Conservation (phyloP, 129 eudicot genomes). For the Glebionis coronaria region DNA sequence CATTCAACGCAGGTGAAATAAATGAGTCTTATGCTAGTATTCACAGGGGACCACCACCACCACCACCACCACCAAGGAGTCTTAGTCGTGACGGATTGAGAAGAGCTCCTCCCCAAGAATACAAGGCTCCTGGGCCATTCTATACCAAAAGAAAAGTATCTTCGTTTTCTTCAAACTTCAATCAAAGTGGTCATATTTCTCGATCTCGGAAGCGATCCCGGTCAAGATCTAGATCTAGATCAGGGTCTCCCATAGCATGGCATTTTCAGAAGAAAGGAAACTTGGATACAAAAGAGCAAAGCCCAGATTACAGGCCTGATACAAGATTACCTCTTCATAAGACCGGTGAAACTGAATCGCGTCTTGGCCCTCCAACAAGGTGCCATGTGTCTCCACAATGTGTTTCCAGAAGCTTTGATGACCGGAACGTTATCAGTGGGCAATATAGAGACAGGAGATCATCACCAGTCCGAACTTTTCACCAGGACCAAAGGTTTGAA, state of each 20-base stretch:
- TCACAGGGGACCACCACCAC: slow-evolving; percentile 33
- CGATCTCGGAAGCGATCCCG: slow-evolving; percentile 47
- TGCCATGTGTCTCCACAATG: no score
- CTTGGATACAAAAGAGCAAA: slow-evolving; percentile 32
- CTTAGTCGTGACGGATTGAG: slow-evolving; percentile 38
- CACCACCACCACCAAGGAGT: slow-evolving; percentile 26
- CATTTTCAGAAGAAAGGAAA: slow-evolving; percentile 43
- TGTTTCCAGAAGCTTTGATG: slow-evolving; percentile 41
- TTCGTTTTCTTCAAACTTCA: slow-evolving; percentile 43
- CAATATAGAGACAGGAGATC: slow-evolving; percentile 52
- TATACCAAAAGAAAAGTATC: slow-evolving; percentile 41
- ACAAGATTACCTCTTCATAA: slow-evolving; percentile 36
- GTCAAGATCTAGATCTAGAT: slow-evolving; percentile 65
- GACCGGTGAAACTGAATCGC: slow-evolving; percentile 37
- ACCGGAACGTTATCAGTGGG: slow-evolving; percentile 34
- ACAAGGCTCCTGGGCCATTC: slow-evolving; percentile 37
- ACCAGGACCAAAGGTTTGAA: slow-evolving; percentile 29
- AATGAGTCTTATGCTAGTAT: slow-evolving; percentile 38
- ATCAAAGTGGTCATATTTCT: slow-evolving; percentile 37
- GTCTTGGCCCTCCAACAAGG: no score
- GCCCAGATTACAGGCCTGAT: slow-evolving; percentile 59
- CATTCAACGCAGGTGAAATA: slow-evolving; percentile 37
- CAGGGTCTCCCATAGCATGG: slow-evolving; percentile 71
- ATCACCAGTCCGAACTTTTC: slow-evolving; percentile 44
- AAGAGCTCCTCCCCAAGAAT: slow-evolving; percentile 56